Base-by-base conservation (phyloP, 352 stramenopile species). In the Pelagophyceae sp. region DNA sequence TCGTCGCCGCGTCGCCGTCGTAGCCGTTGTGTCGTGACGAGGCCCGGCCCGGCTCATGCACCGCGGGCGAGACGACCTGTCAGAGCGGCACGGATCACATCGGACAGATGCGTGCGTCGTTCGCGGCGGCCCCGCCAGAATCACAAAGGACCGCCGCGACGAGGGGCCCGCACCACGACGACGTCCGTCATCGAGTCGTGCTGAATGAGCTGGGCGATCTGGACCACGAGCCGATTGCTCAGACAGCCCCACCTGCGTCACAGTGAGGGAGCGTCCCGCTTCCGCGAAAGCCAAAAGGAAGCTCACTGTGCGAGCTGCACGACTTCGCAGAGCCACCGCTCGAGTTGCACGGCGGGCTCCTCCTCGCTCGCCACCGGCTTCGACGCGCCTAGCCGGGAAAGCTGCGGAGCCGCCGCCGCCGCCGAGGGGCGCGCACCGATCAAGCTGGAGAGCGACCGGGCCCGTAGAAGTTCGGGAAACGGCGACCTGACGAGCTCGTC, bases 291-390 rank as follows among this genome's bases (percentile, higher is more conserved):
- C n/a, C n/a, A n/a, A n/a, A n/a, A n/a, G n/a, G n/a, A n/a, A n/a
- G n/a, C n/a, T n/a, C n/a, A n/a, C n/a, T n/a, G n/a, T n/a, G 67
- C 67, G 35, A 74, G 35, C 67, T 3, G 31, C 15, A 74, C 67
- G 35, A 74, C 67, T 31, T 74, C 67, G 35, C 3, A 17, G 67
- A 74, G 38, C 67, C 67, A 74, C 35, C 23, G 35, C 15, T 74
- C 67, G 33, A 74, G 67, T 23, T 5, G 19, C 2, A 1, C 23
- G 15, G 67, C 33, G 67, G 17, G 67, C 15, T 3, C 33, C 15
- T 0, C 11, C 17, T 50, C 67, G 35, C 1, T 20, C 15, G 67
- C 67, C 35, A 32, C 23, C 6, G 15, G 58, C 58, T 6, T 2
- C 58, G 58, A 17, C 17, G 20, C 58, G 50, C 17, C 50, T 27